These are phyloP conservation scores for Coelastrella sp. DNA, from an alignment of 139 green algal species.

Conservation along the genomic window DNA sequence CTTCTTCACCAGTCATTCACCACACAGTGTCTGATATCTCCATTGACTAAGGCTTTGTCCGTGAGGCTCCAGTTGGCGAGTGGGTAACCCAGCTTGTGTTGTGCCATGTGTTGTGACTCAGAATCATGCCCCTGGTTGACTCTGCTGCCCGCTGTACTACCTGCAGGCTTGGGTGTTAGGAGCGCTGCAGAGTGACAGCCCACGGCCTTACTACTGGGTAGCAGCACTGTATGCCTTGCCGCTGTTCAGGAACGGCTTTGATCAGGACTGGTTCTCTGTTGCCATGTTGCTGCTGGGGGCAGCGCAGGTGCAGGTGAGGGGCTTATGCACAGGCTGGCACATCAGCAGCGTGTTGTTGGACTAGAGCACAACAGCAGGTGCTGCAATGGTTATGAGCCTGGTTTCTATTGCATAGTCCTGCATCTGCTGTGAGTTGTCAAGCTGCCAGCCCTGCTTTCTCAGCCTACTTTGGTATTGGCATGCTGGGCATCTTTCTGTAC, in stretches of 20 bases:
- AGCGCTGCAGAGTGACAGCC: constrained; percentile 66
- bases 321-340: not conserved
- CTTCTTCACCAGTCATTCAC: no score
- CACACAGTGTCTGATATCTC: no score
- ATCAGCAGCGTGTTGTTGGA: not conserved
- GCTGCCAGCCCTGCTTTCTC: no score
- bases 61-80: no score
- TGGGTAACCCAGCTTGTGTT: no score
- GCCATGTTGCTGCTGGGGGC: constrained; percentile 62
- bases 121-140: no score
- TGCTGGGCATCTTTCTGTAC: no score
- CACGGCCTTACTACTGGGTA: constrained; percentile 69
- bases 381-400: not conserved
- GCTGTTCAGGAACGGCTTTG: constrained; percentile 72
- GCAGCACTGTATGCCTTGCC: constrained; percentile 77
- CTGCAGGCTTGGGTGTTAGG: constrained; percentile 82
- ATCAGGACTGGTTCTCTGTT: constrained; percentile 67
- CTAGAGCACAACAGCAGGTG: not conserved
- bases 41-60: no score
- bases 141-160: no score
- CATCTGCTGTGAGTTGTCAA: no score
- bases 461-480: no score
- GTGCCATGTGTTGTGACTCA: no score
- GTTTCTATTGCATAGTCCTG: not conserved
- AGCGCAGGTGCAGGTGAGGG: constrained; percentile 73